Base-by-base conservation (phyloP, 1,284 basidiomycete genomes). In the Lignosus rhinocerotis region DNA sequence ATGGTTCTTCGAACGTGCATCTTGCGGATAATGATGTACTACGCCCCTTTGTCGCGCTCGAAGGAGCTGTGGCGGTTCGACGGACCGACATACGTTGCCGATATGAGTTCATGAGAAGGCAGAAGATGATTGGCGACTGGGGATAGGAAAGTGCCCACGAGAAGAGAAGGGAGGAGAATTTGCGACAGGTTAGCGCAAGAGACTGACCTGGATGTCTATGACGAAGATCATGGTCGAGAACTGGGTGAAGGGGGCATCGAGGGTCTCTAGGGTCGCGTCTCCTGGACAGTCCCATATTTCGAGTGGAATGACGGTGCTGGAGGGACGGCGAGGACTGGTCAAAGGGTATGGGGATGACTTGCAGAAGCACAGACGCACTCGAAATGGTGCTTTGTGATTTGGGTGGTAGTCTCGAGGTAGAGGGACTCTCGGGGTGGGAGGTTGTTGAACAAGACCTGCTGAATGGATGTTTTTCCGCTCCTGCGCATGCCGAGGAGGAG, bases 271-370 rank as follows among this genome's bases (percentile, higher is more conserved):
- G 5, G 92, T 87, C 53, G 88, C 85, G 58, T 88, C 92, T 31
- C 93, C 92, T 0, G 96, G 96, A 62, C 93, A 93, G 70, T 98
- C 96, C 93, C 94, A 98, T 70, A 98, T 86, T 71, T 98, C 92
- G 25, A 98, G 84, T 1, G 93, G 92, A 57, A 97, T 88, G 63
- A 98, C 88, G 39, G 94, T 91, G 73, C 95, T 96, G 70, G 60
- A 56, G 41, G 34, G 41, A 25, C 32, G 32, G 41, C 42, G 16
- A 21, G 30, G 21, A 50, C 38, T 51, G 48, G 59, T 62, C 38
- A 53, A 54, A 32, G 48, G 38, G 14, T 44, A 16, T 31, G 10
- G 9, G 25, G 34, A 25, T 17, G 33, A 38, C n/a, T 30, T 46
- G 3, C 10, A n/a, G 31, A 51, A 43, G 46, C 45, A 54, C 32